These are phyloP conservation scores for Hericium coralloides DNA, from an alignment of 768 basidiomycete genomes.

Conservation along the genomic window DNA sequence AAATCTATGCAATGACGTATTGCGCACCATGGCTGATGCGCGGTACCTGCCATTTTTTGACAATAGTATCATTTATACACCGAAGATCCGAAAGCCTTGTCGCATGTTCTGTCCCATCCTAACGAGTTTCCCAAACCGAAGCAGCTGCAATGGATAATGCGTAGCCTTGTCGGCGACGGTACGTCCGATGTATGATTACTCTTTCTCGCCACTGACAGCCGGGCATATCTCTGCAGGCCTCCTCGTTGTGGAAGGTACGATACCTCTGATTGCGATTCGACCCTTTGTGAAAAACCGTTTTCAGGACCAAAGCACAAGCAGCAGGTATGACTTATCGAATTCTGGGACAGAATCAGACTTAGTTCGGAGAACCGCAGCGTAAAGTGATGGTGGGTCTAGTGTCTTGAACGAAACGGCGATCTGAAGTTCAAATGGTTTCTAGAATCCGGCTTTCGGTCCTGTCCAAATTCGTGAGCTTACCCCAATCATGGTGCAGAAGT, in stretches of 20 bases:
- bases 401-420: background rate
- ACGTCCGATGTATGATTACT: background rate
- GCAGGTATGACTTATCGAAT: background rate
- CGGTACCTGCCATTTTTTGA: too few species aligned
- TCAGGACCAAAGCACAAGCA: background rate
- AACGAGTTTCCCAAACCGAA: background rate
- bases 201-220: too few species aligned
- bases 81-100: background rate
- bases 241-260: background rate
- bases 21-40: too few species aligned
- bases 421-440: background rate
- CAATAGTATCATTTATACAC: background rate
- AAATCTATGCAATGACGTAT: too few species aligned
- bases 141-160: background rate
- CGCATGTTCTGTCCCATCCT: background rate
- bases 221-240: background rate
- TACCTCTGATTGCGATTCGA: background rate
- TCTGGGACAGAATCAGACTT: background rate
- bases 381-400: background rate
- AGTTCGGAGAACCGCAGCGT: background rate
- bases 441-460: constrained; percentile 5
- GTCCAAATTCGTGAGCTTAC: background rate
- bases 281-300: background rate
- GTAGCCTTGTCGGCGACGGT: background rate
- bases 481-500: background rate